These are phyloP conservation scores for Cyberlindnera mississippiensis DNA, from an alignment of 805 yeast genomes.

Conservation along the genomic window DNA sequence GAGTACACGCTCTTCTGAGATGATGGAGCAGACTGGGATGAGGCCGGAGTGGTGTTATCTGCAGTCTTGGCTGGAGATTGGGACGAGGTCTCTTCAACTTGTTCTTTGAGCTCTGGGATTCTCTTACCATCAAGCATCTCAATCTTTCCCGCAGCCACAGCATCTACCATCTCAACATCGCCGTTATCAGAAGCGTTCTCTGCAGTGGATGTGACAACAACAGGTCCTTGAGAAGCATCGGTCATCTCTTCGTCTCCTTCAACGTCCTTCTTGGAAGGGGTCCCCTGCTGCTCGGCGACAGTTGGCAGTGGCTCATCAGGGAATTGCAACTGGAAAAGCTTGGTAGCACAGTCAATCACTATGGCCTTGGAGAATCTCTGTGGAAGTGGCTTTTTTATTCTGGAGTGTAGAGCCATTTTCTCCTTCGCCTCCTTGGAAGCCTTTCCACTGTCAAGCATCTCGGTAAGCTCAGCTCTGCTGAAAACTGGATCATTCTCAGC, in stretches of 20 bases:
- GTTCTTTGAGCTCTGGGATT: not conserved
- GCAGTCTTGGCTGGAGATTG: not conserved
- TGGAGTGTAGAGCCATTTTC: not conserved
- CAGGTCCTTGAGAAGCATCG: not conserved
- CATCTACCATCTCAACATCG: not conserved
- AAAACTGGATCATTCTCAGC: not conserved
- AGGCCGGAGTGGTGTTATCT: not conserved
- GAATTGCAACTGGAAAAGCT: constrained; percentile 2
- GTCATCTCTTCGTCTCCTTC: not conserved
- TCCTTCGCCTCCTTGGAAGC: not conserved
- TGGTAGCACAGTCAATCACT: not conserved
- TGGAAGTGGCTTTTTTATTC: not conserved
- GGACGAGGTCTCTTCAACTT: not conserved
- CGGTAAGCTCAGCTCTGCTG: not conserved
- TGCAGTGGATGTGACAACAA: too few species aligned
- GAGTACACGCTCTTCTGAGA: not conserved
- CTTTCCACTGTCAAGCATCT: not conserved
- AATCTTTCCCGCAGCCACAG: too few species aligned
- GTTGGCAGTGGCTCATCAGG: not conserved
- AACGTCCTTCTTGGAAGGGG: too few species aligned
- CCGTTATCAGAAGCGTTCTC: constrained; percentile 2
- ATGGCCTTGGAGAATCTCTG: not conserved
- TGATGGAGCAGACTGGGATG: not conserved
- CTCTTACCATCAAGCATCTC: not conserved
- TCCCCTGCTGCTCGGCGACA: not conserved